A percentile compares a stretch with the other conserved stretches of the same genome.
Evolutionary conservation across 495 filamentous ascomycete genomes (phyloP).

Genomic region (Xylaria flabelliformis): DNA sequence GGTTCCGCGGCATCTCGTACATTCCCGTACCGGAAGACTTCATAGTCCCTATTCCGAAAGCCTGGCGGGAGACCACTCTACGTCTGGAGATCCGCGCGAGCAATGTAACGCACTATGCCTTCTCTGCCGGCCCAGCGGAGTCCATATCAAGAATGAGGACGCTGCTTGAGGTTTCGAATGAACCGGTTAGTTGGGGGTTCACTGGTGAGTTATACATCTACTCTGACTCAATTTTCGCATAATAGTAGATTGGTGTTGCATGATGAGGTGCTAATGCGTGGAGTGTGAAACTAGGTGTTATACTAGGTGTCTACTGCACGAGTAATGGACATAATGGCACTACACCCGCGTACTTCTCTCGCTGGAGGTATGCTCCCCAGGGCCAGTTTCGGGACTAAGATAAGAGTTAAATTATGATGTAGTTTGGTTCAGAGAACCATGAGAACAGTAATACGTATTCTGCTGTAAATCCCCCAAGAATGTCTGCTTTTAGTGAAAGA

Average conservation of each 20-base stretch:
- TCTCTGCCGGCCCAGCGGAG: slow-evolving; percentile 49
- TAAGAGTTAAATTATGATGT: not conserved
- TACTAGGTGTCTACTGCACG: slow-evolving; percentile 60
- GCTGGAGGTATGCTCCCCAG: slow-evolving; percentile 53
- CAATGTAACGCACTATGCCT: slow-evolving; percentile 54
- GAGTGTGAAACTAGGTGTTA: slow-evolving; percentile 32
- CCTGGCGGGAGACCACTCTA: slow-evolving; percentile 45
- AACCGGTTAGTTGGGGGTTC: slow-evolving; percentile 57
- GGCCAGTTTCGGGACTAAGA: slow-evolving; percentile 50
- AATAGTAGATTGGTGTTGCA: not conserved
- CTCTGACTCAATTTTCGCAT: not conserved
- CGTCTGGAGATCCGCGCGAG: slow-evolving; percentile 53
- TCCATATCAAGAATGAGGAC: slow-evolving; percentile 39
- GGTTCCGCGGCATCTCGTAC: slow-evolving; percentile 49
- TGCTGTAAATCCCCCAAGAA: not conserved
- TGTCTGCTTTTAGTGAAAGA: not conserved
- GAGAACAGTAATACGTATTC: not conserved
- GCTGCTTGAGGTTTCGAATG: slow-evolving; percentile 49
- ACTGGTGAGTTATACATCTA: slow-evolving; percentile 44
- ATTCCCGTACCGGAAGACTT: slow-evolving; percentile 41
- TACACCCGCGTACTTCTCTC: slow-evolving; percentile 50
- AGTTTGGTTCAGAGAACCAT: not conserved
- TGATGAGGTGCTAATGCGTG: not conserved
- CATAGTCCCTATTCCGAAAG: slow-evolving; percentile 37
- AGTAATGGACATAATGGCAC: slow-evolving; percentile 54